Conservation (phyloP, 495 filamentous ascomycete genomes). For the Penicillium bovifimosum region DNA sequence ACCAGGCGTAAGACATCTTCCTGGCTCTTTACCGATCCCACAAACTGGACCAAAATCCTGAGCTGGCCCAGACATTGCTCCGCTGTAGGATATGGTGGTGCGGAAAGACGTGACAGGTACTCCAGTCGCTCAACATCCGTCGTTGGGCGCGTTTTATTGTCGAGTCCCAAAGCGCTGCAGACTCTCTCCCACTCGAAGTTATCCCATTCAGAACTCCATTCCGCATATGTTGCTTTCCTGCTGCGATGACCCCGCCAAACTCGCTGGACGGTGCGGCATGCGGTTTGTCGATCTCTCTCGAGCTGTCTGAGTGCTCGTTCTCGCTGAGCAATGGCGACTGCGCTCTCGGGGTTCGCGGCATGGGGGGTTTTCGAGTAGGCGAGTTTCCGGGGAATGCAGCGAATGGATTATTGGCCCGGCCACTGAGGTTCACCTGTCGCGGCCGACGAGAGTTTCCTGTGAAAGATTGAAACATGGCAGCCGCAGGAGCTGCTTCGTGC, state of each 20-base stretch:
- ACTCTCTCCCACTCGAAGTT: conserved; percentile 27
- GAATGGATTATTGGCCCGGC: conserved; percentile 73
- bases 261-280: conserved; percentile 69
- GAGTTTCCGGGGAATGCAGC: conserved; percentile 41
- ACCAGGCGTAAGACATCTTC: conserved; percentile 40
- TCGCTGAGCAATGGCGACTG: conserved; percentile 78
- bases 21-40: conserved; percentile 29
- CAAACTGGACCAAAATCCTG: conserved; percentile 46
- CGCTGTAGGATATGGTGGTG: conserved; percentile 43
- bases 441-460: conserved; percentile 78
- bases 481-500: conserved; percentile 6
- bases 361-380: conserved; percentile 34
- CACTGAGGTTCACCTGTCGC: conserved; percentile 91
- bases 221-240: conserved; percentile 50
- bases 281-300: conserved; percentile 72
- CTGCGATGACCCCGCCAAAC: conserved; percentile 75
- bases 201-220: conserved; percentile 68
- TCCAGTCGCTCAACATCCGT: conserved; percentile 10
- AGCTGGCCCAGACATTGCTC: conserved; percentile 44
- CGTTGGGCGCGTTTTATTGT: conserved; percentile 1
- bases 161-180: conserved; percentile 11
- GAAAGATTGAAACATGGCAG: conserved; percentile 81
- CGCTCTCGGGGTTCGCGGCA: conserved; percentile 60
- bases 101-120: conserved; percentile 12
- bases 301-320: conserved; percentile 75